phyloP scores from a whole-genome alignment of 352 stramenopile genomes.

The Thalassiosira delicatula region DNA sequence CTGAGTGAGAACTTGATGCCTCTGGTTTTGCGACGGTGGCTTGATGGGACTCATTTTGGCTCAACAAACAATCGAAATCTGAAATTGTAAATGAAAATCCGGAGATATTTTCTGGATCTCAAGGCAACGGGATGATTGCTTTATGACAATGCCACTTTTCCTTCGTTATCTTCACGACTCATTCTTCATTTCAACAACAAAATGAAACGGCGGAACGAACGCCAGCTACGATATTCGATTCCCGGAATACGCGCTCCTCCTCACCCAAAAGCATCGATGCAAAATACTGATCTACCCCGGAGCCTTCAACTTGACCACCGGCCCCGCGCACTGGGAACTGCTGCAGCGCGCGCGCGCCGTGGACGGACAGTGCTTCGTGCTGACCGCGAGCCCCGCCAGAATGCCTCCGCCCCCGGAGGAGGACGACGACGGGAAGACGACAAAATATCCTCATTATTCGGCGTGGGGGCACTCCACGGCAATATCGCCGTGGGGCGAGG shows the following conservation, averaged over 20 bases:
- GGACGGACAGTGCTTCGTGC: conserved; percentile 95
- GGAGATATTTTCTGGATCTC: too few species aligned
- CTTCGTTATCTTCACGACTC: too few species aligned
- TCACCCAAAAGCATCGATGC: conserved; percentile 89
- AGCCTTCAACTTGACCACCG: conserved; percentile 93
- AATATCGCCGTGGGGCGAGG: conserved; percentile 96
- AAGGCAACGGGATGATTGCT: too few species aligned
- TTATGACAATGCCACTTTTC: too few species aligned
- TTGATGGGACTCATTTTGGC: too few species aligned
- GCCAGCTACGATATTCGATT: conserved; percentile 88
- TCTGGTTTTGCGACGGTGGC: too few species aligned
- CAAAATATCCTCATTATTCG: conserved; percentile 93
- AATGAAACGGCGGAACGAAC: not conserved
- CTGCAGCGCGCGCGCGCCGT: conserved; percentile 95
- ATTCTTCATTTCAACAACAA: not conserved
- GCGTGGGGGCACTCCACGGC: conserved; percentile 98
- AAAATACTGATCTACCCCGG: conserved; percentile 89
- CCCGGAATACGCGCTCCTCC: conserved; percentile 96
- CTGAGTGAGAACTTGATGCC: too few species aligned
- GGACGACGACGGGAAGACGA: conserved; percentile 16
- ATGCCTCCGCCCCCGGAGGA: conserved; percentile 79
- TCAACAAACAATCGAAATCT: too few species aligned
- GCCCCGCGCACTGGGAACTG: conserved; percentile 98
- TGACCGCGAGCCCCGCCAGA: conserved; percentile 94
- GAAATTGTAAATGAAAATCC: too few species aligned